phyloP scores from a whole-genome alignment of 192 early-diverging fungal genomes.

The Funneliformis mosseae region DNA sequence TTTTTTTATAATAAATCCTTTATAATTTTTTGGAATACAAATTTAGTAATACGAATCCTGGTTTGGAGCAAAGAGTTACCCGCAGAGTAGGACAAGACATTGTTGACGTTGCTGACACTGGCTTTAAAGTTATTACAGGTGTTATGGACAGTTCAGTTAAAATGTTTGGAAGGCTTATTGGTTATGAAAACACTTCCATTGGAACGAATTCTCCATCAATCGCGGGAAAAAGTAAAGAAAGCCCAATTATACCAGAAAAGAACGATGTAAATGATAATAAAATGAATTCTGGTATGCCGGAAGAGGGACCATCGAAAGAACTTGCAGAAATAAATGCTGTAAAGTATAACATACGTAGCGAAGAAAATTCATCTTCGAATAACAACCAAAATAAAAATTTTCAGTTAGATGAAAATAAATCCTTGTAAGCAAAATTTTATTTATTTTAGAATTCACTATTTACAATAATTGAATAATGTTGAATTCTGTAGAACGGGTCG shows the following conservation, averaged over 20 bases:
- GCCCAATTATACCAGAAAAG: neutral
- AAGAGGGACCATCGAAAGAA: neutral
- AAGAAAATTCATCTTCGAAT: neutral
- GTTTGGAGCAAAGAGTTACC: neutral
- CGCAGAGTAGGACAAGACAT: conserved; percentile 27
- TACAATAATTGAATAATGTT: neutral
- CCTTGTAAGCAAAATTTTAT: neutral
- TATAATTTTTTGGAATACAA: neutral
- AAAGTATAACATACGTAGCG: neutral
- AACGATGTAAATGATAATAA: neutral
- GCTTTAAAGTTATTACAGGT: conserved; percentile 24
- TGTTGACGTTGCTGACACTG: conserved; percentile 16
- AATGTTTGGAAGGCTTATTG: conserved; percentile 22
- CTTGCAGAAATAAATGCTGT: neutral
- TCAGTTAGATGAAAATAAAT: neutral
- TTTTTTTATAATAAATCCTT: neutral
- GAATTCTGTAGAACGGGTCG: conserved; percentile 1
- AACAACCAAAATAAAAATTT: too few relatives aligned
- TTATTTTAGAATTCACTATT: neutral
- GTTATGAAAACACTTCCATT: conserved; percentile 13
- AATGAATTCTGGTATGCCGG: neutral
- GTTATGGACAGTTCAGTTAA: conserved; percentile 25
- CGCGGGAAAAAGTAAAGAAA: neutral
- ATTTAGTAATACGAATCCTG: neutral
- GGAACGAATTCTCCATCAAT: neutral